Evolutionary conservation across 345 rosid species (phyloP).

Genomic region (Abelmoschus esculentus): DNA sequence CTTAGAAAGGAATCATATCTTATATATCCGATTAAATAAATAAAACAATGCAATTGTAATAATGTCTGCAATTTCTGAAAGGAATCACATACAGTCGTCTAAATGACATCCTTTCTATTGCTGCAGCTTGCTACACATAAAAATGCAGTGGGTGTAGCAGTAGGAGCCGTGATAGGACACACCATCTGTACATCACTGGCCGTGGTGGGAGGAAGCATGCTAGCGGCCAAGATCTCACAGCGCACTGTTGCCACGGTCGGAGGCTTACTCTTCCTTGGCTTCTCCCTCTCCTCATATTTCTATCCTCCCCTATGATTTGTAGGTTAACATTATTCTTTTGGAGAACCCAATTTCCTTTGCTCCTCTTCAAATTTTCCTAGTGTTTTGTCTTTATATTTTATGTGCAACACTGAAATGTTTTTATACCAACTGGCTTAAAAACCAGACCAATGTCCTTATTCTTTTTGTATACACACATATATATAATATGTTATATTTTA

Average conservation of each 20-base stretch:
- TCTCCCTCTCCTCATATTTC: slow-evolving; percentile 86
- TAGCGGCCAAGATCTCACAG: slow-evolving; percentile 92
- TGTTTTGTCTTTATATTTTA: neutral
- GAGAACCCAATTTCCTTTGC: neutral
- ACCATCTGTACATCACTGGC: slow-evolving; percentile 86
- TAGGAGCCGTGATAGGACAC: slow-evolving; percentile 85
- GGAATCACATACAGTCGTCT: neutral
- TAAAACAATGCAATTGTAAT: neutral
- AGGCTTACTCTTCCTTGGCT: slow-evolving; percentile 87
- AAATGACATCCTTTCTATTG: neutral
- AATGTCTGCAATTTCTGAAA: neutral
- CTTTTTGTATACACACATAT: neutral
- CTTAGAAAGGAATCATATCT: neutral
- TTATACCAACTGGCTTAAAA: neutral
- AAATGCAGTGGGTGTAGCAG: slow-evolving; percentile 84
- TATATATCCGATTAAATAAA: too few relatives aligned
- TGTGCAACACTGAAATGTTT: neutral
- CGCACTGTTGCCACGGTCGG: slow-evolving; percentile 91
- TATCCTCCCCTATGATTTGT: slow-evolving; percentile 71
- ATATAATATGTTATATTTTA: neutral
- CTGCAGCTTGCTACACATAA: slow-evolving; percentile 94
- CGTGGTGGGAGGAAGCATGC: slow-evolving; percentile 96
- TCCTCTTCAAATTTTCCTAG: neutral
- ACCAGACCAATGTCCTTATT: neutral
- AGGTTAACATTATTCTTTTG: slow-evolving; percentile 12